These are phyloP conservation scores for Patellaria atrata DNA, from an alignment of 495 filamentous ascomycete genomes.

Conservation along the genomic window DNA sequence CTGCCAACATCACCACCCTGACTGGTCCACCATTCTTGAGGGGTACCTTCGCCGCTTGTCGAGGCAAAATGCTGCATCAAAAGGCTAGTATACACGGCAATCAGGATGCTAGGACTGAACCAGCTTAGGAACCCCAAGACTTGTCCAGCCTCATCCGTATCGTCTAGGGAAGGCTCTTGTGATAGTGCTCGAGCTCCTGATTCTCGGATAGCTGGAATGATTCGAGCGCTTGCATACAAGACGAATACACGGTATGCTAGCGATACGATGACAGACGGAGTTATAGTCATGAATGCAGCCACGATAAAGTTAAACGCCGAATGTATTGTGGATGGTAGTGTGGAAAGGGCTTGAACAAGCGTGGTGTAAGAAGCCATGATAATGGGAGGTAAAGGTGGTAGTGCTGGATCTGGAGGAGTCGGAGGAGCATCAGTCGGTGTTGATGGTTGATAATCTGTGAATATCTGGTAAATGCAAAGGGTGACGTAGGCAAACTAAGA, in stretches of 20 bases:
- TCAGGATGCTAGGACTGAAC: slow-evolving; percentile 83
- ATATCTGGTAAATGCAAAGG: slow-evolving; percentile 96
- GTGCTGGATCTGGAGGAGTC: slow-evolving; percentile 49
- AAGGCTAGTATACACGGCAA: slow-evolving; percentile 93
- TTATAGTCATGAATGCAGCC: slow-evolving; percentile 82
- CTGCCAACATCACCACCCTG: slow-evolving; percentile 66
- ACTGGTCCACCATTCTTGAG: slow-evolving; percentile 70
- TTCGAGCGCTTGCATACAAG: slow-evolving; percentile 86
- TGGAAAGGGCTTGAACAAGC: slow-evolving; percentile 66
- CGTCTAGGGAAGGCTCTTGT: slow-evolving; percentile 70
- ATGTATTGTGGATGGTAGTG: slow-evolving; percentile 67
- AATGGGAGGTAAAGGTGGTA: slow-evolving; percentile 87
- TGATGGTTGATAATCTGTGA: slow-evolving; percentile 89
- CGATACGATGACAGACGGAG: slow-evolving; percentile 86
- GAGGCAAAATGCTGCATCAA: slow-evolving; percentile 87
- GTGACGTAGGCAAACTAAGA: slow-evolving; percentile 80
- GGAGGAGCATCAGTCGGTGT: slow-evolving; percentile 38
- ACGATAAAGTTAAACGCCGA: slow-evolving; percentile 76
- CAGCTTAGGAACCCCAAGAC: slow-evolving; percentile 71
- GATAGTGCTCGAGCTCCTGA: slow-evolving; percentile 67
- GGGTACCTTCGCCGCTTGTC: slow-evolving; percentile 36
- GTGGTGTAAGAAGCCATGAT: slow-evolving; percentile 99
- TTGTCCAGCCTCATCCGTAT: slow-evolving; percentile 66
- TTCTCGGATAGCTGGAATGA: slow-evolving; percentile 85
- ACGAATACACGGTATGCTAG: slow-evolving; percentile 86